These are phyloP conservation scores for Tetrapisispora iriomotensis DNA, from an alignment of 805 yeast genomes.

Conservation along the genomic window DNA sequence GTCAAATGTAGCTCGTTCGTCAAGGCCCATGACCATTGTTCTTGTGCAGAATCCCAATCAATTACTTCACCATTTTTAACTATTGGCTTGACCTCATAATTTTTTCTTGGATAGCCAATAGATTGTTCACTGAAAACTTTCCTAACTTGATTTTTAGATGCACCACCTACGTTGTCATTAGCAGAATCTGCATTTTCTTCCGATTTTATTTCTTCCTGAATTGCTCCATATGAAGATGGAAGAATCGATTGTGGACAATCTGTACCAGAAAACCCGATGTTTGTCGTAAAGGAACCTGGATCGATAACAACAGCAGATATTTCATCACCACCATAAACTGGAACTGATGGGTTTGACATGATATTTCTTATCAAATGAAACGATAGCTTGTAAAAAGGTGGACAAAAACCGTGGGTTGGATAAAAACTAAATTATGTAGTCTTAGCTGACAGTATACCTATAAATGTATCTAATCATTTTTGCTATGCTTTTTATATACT, in stretches of 20 bases:
- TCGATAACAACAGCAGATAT: slow-evolving; percentile 85
- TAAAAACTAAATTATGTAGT: too few relatives aligned
- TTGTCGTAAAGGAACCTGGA: slow-evolving; percentile 76
- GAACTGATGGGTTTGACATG: slow-evolving; percentile 36
- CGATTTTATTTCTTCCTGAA: slow-evolving; percentile 8
- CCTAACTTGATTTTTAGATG: slow-evolving; percentile 12
- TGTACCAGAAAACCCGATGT: slow-evolving; percentile 88
- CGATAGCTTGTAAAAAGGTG: too few relatives aligned
- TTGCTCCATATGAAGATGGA: slow-evolving; percentile 58
- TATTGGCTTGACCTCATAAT: slow-evolving; percentile 46
- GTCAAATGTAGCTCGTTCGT: slow-evolving; percentile 41
- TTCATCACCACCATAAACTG: slow-evolving; percentile 60
- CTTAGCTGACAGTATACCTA: too few relatives aligned
- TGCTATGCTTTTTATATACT: too few relatives aligned
- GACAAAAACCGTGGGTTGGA: too few relatives aligned
- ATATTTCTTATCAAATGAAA: too few relatives aligned
- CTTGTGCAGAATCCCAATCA: slow-evolving; percentile 83
- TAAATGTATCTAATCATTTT: too few relatives aligned
- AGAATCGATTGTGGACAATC: slow-evolving; percentile 70
- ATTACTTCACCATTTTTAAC: slow-evolving; percentile 50
- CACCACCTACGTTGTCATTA: slow-evolving; percentile 3
- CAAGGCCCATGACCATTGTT: slow-evolving; percentile 59
- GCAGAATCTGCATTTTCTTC: slow-evolving; percentile 6
- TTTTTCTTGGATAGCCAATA: slow-evolving; percentile 42
- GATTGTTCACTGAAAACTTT: slow-evolving; percentile 32